Evolutionary conservation across 2,329 filamentous ascomycete genomes (phyloP), one percentile per base, ranked within the genome.

Genomic region (Monosporascus sp.): DNA sequence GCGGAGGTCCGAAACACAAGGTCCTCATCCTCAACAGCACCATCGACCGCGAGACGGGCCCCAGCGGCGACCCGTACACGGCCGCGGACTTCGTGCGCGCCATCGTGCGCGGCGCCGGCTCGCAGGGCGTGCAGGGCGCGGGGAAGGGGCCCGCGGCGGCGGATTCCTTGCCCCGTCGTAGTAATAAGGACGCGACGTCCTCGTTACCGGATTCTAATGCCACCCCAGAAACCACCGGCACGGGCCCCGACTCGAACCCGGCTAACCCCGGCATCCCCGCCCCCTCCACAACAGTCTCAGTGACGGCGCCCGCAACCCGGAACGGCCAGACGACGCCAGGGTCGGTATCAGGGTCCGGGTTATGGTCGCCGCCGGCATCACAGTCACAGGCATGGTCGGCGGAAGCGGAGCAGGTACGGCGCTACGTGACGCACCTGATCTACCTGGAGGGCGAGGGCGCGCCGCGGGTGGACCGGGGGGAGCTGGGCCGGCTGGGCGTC

Each of bases 1-100:
- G 1, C 15, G 27, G 51, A 1, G 58, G 55, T 2, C 53, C 83
- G 18, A 74, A 81, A 7, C 81, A 86, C 64, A 95, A 94, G 67
- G 87, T 96, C 18, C 74, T 96, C 7, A 88, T 96, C 25, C 74
- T 96, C 6, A 97, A 97, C 65, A 89, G 89, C 22, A 88, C 81
- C 1, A 75, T 88, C 0, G 93, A 97, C 65, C 85, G 93, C 9
- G 93, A 97, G 74, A 96, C 91, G 0, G 90, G 91, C 0, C 89
- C 91, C 0, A 77, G 77, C 0, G 66, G 66, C 0, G 57, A 77
- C 0, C 84, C 87, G 0, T 91, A 90, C 65, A 82, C 83, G 0
- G 93, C 89, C 0, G 72, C 83, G 0, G 91, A 96, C 63, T 97
- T 97, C 66, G 82, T 97, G 0, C 82, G 79, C 11, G 89, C 93